Evolutionary conservation across 345 rosid species (phyloP).

Genomic region (Gossypium ekmanianum): DNA sequence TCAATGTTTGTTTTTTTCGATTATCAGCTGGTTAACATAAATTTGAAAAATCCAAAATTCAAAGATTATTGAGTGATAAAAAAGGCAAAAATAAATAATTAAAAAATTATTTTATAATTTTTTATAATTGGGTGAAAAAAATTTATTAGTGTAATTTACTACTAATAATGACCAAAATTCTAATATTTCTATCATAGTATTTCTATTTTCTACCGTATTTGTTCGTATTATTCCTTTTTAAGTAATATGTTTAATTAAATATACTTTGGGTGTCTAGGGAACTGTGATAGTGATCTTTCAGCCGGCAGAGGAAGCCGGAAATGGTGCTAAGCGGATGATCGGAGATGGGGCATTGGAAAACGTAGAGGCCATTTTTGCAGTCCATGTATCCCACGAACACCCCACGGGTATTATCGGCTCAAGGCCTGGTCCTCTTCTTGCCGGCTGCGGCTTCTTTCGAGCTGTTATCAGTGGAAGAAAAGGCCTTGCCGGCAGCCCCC

Average conservation of each 20-base stretch:
- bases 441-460: conserved; percentile 82
- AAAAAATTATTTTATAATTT: too few relatives aligned
- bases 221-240: too few relatives aligned
- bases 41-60: too few relatives aligned
- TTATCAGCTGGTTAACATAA: too few relatives aligned
- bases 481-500: conserved; percentile 24
- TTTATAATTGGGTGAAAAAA: too few relatives aligned
- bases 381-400: conserved; percentile 71
- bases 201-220: too few relatives aligned
- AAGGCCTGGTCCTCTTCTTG: conserved; percentile 75
- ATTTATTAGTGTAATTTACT: too few relatives aligned
- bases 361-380: conserved; percentile 75
- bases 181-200: too few relatives aligned
- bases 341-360: conserved; percentile 65
- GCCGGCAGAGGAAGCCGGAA: conserved; percentile 95
- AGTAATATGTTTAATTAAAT: too few relatives aligned
- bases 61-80: too few relatives aligned
- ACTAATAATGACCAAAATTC: too few relatives aligned
- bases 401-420: conserved; percentile 77
- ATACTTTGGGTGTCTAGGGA: conserved; percentile 40
- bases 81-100: too few relatives aligned
- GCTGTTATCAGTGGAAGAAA: conserved; percentile 45
- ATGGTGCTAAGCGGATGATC: conserved; percentile 82
- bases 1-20: fast-evolving
- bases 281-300: conserved; percentile 74